These are phyloP conservation scores for Aspergillus proliferans DNA, from an alignment of 2,329 filamentous ascomycete genomes.

Conservation along the genomic window DNA sequence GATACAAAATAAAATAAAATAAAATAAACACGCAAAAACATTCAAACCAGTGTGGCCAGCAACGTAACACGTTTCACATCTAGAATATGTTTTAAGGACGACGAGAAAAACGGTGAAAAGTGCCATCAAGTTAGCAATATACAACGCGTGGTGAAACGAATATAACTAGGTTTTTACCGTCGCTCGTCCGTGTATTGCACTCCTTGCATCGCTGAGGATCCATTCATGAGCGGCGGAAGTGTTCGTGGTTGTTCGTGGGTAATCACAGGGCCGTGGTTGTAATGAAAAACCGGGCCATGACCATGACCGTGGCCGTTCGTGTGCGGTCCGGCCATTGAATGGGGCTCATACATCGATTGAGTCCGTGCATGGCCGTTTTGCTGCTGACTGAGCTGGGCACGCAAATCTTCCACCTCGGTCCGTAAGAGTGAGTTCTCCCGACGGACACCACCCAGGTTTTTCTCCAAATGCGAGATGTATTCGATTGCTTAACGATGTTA, in stretches of 20 bases:
- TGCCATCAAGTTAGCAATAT: too few species aligned
- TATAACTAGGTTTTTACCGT: constrained; percentile 21
- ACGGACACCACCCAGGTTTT: constrained; percentile 30
- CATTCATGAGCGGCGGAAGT: constrained; percentile 43
- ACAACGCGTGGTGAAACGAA: too few species aligned
- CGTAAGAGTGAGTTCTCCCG: constrained; percentile 34
- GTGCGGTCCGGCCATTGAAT: constrained; percentile 27
- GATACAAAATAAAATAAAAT: not conserved
- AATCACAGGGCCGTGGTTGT: constrained; percentile 22
- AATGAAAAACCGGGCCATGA: constrained; percentile 25
- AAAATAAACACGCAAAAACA: constrained; percentile 8
- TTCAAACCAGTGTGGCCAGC: constrained; percentile 13
- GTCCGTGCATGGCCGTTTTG: constrained; percentile 28
- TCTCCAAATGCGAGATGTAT: constrained; percentile 42
- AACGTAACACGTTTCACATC: constrained; percentile 7
- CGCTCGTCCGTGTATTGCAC: constrained; percentile 46
- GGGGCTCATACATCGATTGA: constrained; percentile 30
- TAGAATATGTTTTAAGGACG: constrained; percentile 8
- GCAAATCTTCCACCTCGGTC: constrained; percentile 32
- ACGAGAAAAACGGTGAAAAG: not conserved
- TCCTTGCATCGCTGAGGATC: constrained; percentile 43
- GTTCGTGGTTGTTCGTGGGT: constrained; percentile 41
- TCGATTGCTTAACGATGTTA: constrained; percentile 38
- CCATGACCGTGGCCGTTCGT: constrained; percentile 31
- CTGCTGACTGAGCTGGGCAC: constrained; percentile 34